phyloP scores from a whole-genome alignment of 73 alveolate genomes.

The Paramecium pentaurelia region DNA sequence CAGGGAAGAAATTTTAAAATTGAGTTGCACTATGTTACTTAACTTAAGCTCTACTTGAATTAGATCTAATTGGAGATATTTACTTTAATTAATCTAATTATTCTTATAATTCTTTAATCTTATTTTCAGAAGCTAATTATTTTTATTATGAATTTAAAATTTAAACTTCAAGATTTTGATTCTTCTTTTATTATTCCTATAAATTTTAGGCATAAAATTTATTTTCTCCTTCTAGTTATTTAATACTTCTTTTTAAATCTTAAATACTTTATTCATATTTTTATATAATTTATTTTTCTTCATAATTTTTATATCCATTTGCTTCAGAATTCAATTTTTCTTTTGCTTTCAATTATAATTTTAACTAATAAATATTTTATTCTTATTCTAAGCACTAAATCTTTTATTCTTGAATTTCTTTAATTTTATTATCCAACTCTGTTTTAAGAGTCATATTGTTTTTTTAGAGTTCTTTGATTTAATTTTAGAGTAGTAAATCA shows the following conservation, averaged over 20 bases:
- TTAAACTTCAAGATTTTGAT: background rate
- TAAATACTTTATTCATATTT: background rate
- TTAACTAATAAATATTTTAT: background rate
- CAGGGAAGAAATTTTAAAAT: background rate
- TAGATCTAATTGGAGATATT: background rate
- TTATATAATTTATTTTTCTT: background rate
- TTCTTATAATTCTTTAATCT: background rate
- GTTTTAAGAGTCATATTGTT: background rate
- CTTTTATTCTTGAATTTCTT: background rate
- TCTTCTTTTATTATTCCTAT: background rate
- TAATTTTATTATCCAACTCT: background rate
- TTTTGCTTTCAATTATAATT: background rate
- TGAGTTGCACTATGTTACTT: background rate
- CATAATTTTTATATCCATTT: background rate
- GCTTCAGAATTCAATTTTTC: background rate
- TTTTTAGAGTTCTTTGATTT: background rate
- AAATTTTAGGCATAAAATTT: background rate
- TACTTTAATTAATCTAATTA: background rate
- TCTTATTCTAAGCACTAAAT: background rate
- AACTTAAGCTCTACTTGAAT: background rate
- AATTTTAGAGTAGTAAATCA: no score
- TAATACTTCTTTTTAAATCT: background rate
- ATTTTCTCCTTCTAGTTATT: background rate
- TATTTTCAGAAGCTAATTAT: background rate
- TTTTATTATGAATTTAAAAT: background rate